These are phyloP conservation scores for Umbelopsis vinacea DNA, from an alignment of 192 early-diverging fungal species.

Conservation along the genomic window DNA sequence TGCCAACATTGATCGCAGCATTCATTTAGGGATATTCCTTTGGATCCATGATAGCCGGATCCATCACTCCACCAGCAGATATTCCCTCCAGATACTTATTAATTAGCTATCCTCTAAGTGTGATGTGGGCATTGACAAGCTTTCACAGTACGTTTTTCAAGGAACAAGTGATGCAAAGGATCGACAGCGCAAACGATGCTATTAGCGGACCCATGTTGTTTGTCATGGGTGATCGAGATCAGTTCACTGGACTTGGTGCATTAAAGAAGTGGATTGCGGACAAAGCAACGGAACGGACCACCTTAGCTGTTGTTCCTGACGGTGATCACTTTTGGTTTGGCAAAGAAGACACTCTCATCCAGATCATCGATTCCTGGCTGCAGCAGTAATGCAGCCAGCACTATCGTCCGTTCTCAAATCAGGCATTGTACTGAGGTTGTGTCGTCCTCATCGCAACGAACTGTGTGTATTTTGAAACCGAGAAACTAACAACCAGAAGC, in stretches of 20 bases:
- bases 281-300: neutral
- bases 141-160: constrained; percentile 22
- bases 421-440: too few species aligned
- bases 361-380: constrained; percentile 18
- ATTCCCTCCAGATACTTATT: constrained; percentile 26
- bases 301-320: neutral
- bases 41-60: constrained; percentile 32
- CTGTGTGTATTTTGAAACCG: too few species aligned
- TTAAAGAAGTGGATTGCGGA: constrained; percentile 24
- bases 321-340: constrained; percentile 35
- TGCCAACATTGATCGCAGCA: neutral
- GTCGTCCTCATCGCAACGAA: too few species aligned
- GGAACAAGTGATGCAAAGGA: neutral
- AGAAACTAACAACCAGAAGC: neutral
- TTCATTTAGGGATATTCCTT: constrained; percentile 31
- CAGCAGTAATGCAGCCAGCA: neutral
- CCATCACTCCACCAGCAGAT: neutral
- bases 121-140: constrained; percentile 28
- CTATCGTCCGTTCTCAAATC: too few species aligned
- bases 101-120: constrained; percentile 30
- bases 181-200: neutral
- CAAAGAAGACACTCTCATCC: constrained; percentile 14
- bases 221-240: constrained; percentile 30
- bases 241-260: constrained; percentile 21
- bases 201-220: neutral